phyloP scores from a whole-genome alignment of 352 stramenopile species.

The Phytophthora syringae region DNA sequence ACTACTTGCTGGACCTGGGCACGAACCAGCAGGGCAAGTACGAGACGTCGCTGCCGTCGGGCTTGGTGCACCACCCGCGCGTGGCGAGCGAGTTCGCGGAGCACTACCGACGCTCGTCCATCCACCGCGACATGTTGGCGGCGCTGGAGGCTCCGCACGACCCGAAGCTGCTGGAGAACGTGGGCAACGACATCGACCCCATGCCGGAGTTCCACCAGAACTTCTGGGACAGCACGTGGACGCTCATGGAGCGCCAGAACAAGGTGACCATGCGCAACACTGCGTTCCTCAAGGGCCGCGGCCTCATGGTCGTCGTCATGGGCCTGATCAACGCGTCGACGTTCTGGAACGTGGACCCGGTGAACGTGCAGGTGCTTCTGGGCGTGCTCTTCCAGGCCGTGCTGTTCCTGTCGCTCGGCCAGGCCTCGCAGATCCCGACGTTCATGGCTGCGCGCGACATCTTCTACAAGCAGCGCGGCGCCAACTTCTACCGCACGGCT shows the following conservation, averaged over 20 bases:
- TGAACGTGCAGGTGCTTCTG: conserved; percentile 51
- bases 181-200: conserved; percentile 34
- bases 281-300: conserved; percentile 48
- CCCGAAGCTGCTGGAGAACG: conserved; percentile 35
- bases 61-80: conserved; percentile 30
- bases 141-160: conserved; percentile 33
- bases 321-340: conserved; percentile 44
- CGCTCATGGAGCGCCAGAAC: conserved; percentile 57
- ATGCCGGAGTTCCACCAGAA: conserved; percentile 54
- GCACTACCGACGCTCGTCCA: conserved; percentile 42
- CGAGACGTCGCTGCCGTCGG: conserved; percentile 19
- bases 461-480: conserved; percentile 85
- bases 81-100: conserved; percentile 42
- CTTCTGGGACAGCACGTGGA: conserved; percentile 44
- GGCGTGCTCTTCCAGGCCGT: conserved; percentile 80
- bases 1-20: conserved; percentile 48
- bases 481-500: conserved; percentile 79
- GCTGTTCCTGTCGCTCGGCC: conserved; percentile 78
- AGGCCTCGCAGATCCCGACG: no score
- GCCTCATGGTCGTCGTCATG: conserved; percentile 50
- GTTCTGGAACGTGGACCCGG: conserved; percentile 55
- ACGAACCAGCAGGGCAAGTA: conserved; percentile 54
- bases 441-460: no score
- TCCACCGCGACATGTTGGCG: conserved; percentile 32
- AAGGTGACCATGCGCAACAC: conserved; percentile 62